Evolutionary conservation across 2,329 filamentous ascomycete species (phyloP), one percentile per base, ranked within the genome.

Genomic region (Colletotrichum sp.): DNA sequence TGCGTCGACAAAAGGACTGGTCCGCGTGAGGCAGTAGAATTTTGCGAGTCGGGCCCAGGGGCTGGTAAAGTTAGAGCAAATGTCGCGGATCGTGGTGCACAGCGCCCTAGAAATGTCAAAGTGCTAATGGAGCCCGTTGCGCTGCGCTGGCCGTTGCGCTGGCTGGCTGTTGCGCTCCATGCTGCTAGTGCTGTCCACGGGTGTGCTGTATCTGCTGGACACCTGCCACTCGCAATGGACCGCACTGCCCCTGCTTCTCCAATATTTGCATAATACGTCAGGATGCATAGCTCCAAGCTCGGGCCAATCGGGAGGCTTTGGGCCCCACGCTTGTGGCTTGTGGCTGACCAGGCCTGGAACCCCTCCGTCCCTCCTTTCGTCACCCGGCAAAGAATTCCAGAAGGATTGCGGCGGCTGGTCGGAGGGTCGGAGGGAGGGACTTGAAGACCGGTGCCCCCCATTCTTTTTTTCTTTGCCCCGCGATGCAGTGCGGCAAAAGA

Each of bases 11-110:
- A 52, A 32, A 55, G 48, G 69, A 34, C 39, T 71, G 43, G 16
- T 63, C 52, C 34, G 30, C 24, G 39, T 61, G 59, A 18, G 12
- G 32, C 21, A 34, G 24, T 32, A 55, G 34, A 21, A 63, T 12
- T 43, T 52, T 26, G 24, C 32, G 48, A 69, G 70, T 73, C 65
- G 57, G 43, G 71, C 64, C 59, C 57, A 68, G 73, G 64, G 73
- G 73, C 64, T 75, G 65, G 74, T 74, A 76, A 39, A 76, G 74
- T 76, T 76, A 39, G 43, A 76, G 59, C 70, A 34, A 60, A 69
- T 43, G 74, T 76, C 74, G 70, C 74, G 70, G 74, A 76, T 73
- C 74, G 74, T 65, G 73, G 70, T 65, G 74, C 74, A 76, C 70
- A 76, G 74, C 74, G 68, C 74, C 63, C 57, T 60, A 8, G 57